A percentile compares a stretch with the other conserved stretches of the same genome.
phyloP scores from a whole-genome alignment of 352 stramenopile species.

The Globisporangium nodosum region DNA sequence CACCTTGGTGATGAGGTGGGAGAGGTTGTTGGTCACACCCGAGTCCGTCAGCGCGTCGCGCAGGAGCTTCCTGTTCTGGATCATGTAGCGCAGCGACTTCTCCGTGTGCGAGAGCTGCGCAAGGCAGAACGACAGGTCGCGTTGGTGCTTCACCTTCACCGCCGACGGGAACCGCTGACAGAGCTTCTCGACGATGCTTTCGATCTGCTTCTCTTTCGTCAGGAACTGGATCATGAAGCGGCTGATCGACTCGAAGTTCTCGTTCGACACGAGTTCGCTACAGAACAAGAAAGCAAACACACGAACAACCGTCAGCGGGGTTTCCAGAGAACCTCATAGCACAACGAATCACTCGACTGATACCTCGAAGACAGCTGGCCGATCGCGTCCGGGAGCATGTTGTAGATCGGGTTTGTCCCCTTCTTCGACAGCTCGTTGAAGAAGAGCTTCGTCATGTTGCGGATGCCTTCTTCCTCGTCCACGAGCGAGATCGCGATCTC shows the following conservation, averaged over 20 bases:
- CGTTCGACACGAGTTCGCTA: constrained; percentile 73
- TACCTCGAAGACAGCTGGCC: constrained; percentile 86
- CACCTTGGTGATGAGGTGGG: constrained; percentile 65
- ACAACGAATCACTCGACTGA: background rate
- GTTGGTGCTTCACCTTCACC: constrained; percentile 49
- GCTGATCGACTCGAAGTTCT: constrained; percentile 92
- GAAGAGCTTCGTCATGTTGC: constrained; percentile 92
- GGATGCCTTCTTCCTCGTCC: constrained; percentile 91
- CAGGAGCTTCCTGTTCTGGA: constrained; percentile 87
- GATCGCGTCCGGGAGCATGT: constrained; percentile 97
- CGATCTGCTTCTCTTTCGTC: constrained; percentile 93
- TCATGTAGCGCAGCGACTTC: constrained; percentile 91
- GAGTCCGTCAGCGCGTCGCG: constrained; percentile 90
- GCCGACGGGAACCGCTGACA: constrained; percentile 91
- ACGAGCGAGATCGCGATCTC: constrained; percentile 95
- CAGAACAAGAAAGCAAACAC: constrained; percentile 8
- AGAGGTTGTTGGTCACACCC: constrained; percentile 89
- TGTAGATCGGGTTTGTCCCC: constrained; percentile 98
- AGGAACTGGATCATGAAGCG: constrained; percentile 97
- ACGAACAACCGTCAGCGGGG: background rate
- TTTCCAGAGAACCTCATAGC: background rate
- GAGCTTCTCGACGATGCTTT: constrained; percentile 90
- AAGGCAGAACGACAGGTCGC: constrained; percentile 95
- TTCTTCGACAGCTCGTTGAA: constrained; percentile 97
- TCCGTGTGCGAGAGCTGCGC: constrained; percentile 91